Evolutionary conservation across 345 rosid genomes (phyloP), one percentile per base, ranked within the genome.

Genomic region (Boechera retrofracta): DNA sequence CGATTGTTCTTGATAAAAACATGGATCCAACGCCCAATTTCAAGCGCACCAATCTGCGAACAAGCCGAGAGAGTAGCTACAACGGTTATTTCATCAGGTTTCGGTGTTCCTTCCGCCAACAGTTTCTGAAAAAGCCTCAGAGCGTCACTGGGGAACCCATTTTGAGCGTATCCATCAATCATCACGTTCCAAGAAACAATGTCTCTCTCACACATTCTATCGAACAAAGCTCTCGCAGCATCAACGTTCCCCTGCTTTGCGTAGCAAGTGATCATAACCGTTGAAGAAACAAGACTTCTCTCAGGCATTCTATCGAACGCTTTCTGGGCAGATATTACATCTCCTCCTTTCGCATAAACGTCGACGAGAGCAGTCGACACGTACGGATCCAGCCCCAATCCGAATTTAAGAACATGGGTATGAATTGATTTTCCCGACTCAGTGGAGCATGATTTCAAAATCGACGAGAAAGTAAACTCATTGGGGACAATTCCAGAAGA

Each of bases 231-330:
- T 52, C 83, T 72, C 0, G 92, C 91, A 45, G 72, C 84, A 24
- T 79, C 80, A 71, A 86, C 70, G 35, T 81, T 77, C 59, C 92
- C 97, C 5, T 90, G 87, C 76, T 85, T 85, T 2, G 86, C 79
- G 54, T 87, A 86, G 75, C 98, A 94, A 1, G 91, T 86, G 52
- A 94, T 81, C 98, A 94, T 94, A 6, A 93, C 78, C 5, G 97
- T 94, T 49, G 79, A 59, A 0, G 93, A 87, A 67, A 91, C 90
- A 32, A 90, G 64, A 64, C 83, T 87, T 78, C 74, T 90, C 64
- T 81, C 85, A 36, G 84, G 83, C 88, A 90, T 89, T 49, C 69
- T 65, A 62, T 87, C 96, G 71, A 94, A 91, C 89, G 89, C 77
- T 42, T 80, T 85, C 36, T 70, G 75, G 0, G 98, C 93, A 21